Base-by-base conservation (phyloP, 352 stramenopile genomes). In the Blastocystis sp. region DNA sequence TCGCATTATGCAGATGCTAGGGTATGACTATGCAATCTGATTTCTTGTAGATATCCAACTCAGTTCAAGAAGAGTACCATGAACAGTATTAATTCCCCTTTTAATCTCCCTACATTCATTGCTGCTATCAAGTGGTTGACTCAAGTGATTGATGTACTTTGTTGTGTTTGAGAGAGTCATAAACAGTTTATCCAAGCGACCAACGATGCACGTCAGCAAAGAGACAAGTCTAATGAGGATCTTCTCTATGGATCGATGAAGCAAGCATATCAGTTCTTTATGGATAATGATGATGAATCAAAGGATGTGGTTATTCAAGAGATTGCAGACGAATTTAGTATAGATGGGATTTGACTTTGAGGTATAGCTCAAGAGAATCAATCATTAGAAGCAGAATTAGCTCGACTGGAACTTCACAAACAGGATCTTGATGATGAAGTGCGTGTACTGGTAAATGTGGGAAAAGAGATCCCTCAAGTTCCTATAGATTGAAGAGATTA, bases 241-340 rank as follows among this genome's bases (percentile, higher is more conserved):
- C 27, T 66, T 22, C 42, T 84, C 24, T 84, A 84, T 37, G 51
- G 30, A 19, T 66, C 27, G 44, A 84, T 84, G 73, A 66, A 60
- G 30, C 73, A 84, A 37, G 73, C 73, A 13, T 84, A 84, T 27
- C 73, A 60, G 22, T 84, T 84, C 48, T 84, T 84, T 51, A 84
- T 84, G 73, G 53, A 60, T 57, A 84, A 84, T 37, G 73, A 84
- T 37, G 73, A 84, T 48, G 48, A 84, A 17, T 84, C 73, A n/a
- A 84, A 84, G 30, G 73, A 84, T 57, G 48, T 51, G 22, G 27
- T 84, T 13, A 68, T 84, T 42, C 42, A 84, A 35, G 73, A 84
- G 15, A 66, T 84, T 42, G 53, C 33, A 9, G 56, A 51, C 19
- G 73, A 66, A 22, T 27, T 84, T 22, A 58, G 73, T 84, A 35